Conservation (phyloP, 1,139 yeast genomes). For the Hyphopichia buzzinii region DNA sequence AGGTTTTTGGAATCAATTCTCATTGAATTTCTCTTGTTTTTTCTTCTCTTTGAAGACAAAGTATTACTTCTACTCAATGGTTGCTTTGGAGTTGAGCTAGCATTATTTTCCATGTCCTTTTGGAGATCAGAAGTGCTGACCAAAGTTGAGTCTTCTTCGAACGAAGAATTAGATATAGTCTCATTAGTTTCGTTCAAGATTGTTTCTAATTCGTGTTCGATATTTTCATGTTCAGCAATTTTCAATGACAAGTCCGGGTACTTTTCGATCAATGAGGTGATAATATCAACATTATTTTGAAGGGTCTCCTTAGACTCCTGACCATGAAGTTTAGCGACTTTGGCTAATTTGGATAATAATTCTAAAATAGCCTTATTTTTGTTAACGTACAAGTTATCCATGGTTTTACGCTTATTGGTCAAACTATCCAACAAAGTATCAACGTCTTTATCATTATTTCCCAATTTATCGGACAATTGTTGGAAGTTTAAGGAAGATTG, state of each 20-base stretch:
- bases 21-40: constrained; percentile 32
- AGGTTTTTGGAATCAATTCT: constrained; percentile 22
- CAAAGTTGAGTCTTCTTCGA: constrained; percentile 37
- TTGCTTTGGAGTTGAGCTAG: background rate
- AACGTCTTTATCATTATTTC: constrained; percentile 43
- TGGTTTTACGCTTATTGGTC: constrained; percentile 38
- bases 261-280: constrained; percentile 29
- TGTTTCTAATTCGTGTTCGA: constrained; percentile 34
- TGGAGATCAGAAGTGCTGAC: constrained; percentile 25
- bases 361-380: constrained; percentile 48
- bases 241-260: constrained; percentile 38
- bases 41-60: constrained; percentile 24
- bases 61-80: constrained; percentile 25
- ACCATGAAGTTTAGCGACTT: constrained; percentile 49
- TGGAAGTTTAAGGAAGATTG: constrained; percentile 32
- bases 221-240: constrained; percentile 25
- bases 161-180: constrained; percentile 29
- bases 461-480: constrained; percentile 26
- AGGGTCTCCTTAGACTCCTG: constrained; percentile 40
- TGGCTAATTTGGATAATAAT: constrained; percentile 43
- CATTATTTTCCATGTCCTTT: constrained; percentile 9
- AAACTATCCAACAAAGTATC: constrained; percentile 44
- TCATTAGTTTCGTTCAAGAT: constrained; percentile 35
- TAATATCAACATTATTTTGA: constrained; percentile 30
- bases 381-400: constrained; percentile 45